Evolutionary conservation across 192 early-diverging fungal genomes (phyloP).

Genomic region (Coemansia sp.): DNA sequence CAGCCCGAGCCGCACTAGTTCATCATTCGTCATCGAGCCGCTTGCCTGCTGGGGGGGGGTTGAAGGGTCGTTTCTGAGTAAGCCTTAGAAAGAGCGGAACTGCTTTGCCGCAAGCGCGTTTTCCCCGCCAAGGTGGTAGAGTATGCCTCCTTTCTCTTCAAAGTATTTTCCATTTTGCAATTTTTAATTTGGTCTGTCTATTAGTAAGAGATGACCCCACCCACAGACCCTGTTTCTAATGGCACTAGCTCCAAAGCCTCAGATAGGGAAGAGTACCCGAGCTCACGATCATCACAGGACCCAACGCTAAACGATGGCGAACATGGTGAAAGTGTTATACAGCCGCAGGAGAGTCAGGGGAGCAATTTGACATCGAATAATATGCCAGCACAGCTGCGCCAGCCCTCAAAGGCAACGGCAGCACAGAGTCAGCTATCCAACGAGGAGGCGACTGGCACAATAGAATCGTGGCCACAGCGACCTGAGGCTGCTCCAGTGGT

Average conservation of each 20-base stretch:
- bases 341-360: background rate
- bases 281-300: background rate
- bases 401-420: constrained; percentile 18
- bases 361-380: background rate
- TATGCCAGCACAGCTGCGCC: constrained; percentile 1
- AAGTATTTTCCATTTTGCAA: too few relatives aligned
- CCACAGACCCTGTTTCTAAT: background rate
- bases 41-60: too few relatives aligned
- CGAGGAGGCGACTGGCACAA: constrained; percentile 24
- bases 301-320: background rate
- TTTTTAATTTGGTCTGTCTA: background rate
- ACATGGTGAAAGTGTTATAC: background rate
- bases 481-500: background rate
- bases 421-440: constrained; percentile 27
- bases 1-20: too few relatives aligned
- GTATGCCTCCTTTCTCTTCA: too few relatives aligned
- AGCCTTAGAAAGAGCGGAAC: too few relatives aligned
- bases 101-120: too few relatives aligned
- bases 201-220: background rate
- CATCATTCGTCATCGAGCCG: too few relatives aligned
- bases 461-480: constrained; percentile 2
- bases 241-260: background rate
- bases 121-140: too few relatives aligned
- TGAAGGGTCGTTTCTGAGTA: too few relatives aligned
- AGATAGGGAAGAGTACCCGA: background rate